Percentiles rank a stretch among this genome's conserved stretches.
These are phyloP conservation scores for Tulasnella sp. DNA, from an alignment of 768 basidiomycete species.

Conservation along the genomic window DNA sequence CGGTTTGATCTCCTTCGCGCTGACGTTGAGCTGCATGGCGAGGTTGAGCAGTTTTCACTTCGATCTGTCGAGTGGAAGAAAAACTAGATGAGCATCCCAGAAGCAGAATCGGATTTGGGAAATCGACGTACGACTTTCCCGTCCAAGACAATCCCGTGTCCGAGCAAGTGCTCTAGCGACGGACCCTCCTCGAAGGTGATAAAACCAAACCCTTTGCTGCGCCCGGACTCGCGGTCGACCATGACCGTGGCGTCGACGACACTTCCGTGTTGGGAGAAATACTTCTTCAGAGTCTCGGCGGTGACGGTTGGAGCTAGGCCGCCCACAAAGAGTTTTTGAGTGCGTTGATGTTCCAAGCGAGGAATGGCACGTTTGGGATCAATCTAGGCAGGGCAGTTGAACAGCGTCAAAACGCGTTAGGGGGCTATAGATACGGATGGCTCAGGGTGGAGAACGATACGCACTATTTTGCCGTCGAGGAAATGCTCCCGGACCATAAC, in stretches of 20 bases:
- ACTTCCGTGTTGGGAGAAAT: constrained; percentile 90
- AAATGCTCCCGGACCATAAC: constrained; percentile 95
- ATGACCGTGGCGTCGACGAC: constrained; percentile 98
- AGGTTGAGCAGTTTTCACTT: constrained; percentile 94
- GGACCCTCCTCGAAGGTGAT: constrained; percentile 87
- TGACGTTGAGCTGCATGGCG: constrained; percentile 53
- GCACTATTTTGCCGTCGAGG: constrained; percentile 94
- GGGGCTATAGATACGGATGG: background rate
- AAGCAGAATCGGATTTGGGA: background rate
- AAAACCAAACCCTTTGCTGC: constrained; percentile 97
- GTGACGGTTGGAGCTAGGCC: constrained; percentile 89
- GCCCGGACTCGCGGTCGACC: constrained; percentile 91
- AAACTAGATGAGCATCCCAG: no score
- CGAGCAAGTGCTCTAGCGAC: constrained; percentile 85
- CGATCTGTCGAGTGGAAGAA: constrained; percentile 59
- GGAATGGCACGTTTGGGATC: constrained; percentile 99
- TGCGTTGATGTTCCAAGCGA: constrained; percentile 87
- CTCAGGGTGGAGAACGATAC: constrained; percentile 40
- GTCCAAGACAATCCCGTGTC: constrained; percentile 86
- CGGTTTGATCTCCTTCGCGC: constrained; percentile 35
- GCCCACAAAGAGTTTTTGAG: constrained; percentile 94
- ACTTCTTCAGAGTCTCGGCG: constrained; percentile 87
- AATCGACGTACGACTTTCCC: constrained; percentile 75
- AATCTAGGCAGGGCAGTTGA: constrained; percentile 54
- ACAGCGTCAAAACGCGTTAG: background rate